Conservation (phyloP, 805 yeast genomes). For the Nakazawaea ernobii region DNA sequence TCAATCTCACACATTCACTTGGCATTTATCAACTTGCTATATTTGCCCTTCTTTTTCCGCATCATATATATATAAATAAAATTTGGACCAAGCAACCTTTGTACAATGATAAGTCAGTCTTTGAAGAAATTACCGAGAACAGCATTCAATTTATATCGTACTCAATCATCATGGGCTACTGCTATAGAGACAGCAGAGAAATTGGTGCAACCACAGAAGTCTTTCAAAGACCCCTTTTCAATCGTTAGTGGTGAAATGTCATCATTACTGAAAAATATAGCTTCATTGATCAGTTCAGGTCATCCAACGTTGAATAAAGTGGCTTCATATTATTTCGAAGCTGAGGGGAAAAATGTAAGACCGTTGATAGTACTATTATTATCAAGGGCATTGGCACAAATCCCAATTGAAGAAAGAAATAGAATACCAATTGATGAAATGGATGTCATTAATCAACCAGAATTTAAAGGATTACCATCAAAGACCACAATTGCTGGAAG, state of each 20-base stretch:
- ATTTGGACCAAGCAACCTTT: no score
- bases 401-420: conserved; percentile 65
- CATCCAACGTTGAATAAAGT: conserved; percentile 91
- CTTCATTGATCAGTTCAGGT: conserved; percentile 82
- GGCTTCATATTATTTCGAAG: conserved; percentile 91
- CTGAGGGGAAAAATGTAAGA: conserved; percentile 92
- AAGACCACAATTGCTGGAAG: conserved; percentile 53
- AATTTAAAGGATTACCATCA: conserved; percentile 52
- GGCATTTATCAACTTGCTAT: no score
- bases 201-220: conserved; percentile 55
- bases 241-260: conserved; percentile 93
- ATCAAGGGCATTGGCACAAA: conserved; percentile 71
- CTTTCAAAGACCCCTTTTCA: conserved; percentile 76
- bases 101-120: neutral
- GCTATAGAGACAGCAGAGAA: conserved; percentile 72
- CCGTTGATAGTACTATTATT: conserved; percentile 83
- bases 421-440: conserved; percentile 54
- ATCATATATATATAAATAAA: no score
- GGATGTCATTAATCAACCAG: conserved; percentile 65
- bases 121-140: neutral
- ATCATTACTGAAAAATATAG: conserved; percentile 79
- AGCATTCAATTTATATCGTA: no score
- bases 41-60: no score
- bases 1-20: no score
- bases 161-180: conserved; percentile 35